These are phyloP conservation scores for Knoxdaviesia capensis DNA, from an alignment of 2,329 filamentous ascomycete genomes.

Conservation along the genomic window DNA sequence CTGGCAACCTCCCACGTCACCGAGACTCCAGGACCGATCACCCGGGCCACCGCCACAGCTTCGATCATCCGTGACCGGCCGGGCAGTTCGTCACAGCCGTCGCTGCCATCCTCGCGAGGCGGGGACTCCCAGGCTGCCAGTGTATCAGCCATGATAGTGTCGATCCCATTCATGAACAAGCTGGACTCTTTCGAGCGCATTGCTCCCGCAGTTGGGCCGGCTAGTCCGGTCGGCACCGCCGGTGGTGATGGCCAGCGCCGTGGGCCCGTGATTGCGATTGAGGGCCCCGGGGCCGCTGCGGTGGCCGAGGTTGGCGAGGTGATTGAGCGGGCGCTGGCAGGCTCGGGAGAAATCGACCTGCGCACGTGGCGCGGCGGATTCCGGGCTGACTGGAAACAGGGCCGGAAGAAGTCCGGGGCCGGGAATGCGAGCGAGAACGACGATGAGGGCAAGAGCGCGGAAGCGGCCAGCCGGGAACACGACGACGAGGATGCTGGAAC, in stretches of 20 bases:
- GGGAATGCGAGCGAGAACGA: neutral
- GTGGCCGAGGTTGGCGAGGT: constrained; percentile 37
- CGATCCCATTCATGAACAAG: constrained; percentile 54
- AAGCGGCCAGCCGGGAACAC: constrained; percentile 4
- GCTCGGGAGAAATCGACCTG: constrained; percentile 19
- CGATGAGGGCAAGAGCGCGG: neutral
- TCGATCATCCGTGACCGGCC: too few relatives aligned
- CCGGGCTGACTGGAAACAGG: too few relatives aligned
- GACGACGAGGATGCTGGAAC: constrained; percentile 2
- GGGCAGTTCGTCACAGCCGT: neutral
- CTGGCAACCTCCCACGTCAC: too few relatives aligned
- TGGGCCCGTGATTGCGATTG: constrained; percentile 68
- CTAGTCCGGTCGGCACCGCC: constrained; percentile 11
- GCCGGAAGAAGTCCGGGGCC: too few relatives aligned
- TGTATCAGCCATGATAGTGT: constrained; percentile 55
- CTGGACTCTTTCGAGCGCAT: constrained; percentile 59
- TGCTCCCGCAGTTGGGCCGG: constrained; percentile 39
- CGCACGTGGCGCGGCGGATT: constrained; percentile 21
- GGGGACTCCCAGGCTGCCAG: neutral
- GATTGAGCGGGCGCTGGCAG: constrained; percentile 41
- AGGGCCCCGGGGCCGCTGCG: constrained; percentile 43
- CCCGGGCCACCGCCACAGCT: too few relatives aligned
- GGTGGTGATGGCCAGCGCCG: constrained; percentile 22
- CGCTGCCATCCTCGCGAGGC: neutral
- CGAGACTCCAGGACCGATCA: too few relatives aligned